phyloP scores from a whole-genome alignment of 768 basidiomycete genomes.

The Pleurotus eryngii region DNA sequence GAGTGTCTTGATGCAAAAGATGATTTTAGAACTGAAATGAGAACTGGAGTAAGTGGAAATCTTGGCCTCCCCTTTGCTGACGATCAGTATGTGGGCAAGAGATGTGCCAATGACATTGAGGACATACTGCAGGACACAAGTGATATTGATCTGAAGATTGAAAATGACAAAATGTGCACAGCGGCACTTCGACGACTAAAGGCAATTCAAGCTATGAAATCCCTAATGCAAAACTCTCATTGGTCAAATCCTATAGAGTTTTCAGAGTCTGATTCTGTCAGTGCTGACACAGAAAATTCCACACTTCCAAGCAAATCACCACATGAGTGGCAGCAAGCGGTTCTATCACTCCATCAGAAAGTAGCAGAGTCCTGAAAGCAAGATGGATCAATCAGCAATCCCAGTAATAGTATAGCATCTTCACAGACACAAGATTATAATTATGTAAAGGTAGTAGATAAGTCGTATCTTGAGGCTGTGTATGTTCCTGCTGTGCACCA shows the following conservation, averaged over 20 bases:
- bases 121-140: neutral
- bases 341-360: neutral
- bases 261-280: neutral
- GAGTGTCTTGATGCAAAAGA: slow-evolving; percentile 34
- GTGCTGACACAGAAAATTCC: neutral
- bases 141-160: neutral
- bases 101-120: neutral
- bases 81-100: neutral
- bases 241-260: neutral
- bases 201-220: neutral
- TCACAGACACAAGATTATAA: neutral
- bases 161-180: neutral
- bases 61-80: neutral
- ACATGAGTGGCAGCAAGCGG: neutral
- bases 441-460: slow-evolving; percentile 1
- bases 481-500: neutral
- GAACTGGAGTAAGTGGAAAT: neutral
- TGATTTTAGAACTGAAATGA: slow-evolving; percentile 19
- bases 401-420: neutral
- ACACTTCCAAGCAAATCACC: neutral
- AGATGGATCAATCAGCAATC: neutral
- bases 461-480: neutral
- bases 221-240: neutral
- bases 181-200: neutral
- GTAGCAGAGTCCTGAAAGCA: neutral